Percentiles rank a stretch among this genome's conserved stretches.
phyloP scores from a whole-genome alignment of 2,329 filamentous ascomycete genomes.

The Aspergillus sp. region DNA sequence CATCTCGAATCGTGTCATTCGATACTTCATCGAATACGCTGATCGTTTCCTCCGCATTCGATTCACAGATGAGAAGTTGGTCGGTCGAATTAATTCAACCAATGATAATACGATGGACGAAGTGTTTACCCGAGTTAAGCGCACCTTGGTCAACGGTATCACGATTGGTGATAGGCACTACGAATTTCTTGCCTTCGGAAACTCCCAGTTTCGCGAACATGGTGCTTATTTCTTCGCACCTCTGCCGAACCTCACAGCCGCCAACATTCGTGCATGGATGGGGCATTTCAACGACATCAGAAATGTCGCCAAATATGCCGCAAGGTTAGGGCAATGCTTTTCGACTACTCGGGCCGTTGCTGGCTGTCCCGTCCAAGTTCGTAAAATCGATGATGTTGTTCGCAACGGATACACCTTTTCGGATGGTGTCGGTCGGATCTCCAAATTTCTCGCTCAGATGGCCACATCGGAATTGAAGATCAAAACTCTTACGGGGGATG shows the following conservation, averaged over 20 bases:
- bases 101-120: slow-evolving; percentile 56
- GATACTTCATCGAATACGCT: slow-evolving; percentile 59
- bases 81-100: slow-evolving; percentile 55
- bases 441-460: slow-evolving; percentile 64
- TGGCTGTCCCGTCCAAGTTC: slow-evolving; percentile 52
- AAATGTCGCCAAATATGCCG: slow-evolving; percentile 81
- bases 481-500: slow-evolving; percentile 43
- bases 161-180: slow-evolving; percentile 73
- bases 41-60: slow-evolving; percentile 85
- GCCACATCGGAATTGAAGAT: slow-evolving; percentile 64
- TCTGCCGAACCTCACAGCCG: slow-evolving; percentile 58
- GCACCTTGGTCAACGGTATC: slow-evolving; percentile 70
- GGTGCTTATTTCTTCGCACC: slow-evolving; percentile 89
- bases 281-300: slow-evolving; percentile 75
- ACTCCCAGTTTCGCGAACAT: slow-evolving; percentile 87
- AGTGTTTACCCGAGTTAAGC: slow-evolving; percentile 66
- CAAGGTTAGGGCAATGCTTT: slow-evolving; percentile 88
- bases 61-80: slow-evolving; percentile 72
- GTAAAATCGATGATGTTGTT: slow-evolving; percentile 62
- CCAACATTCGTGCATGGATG: slow-evolving; percentile 78
- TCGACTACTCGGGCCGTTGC: slow-evolving; percentile 77
- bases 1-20: slow-evolving; percentile 77
- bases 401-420: slow-evolving; percentile 68
- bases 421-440: slow-evolving; percentile 93
- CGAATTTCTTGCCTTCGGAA: slow-evolving; percentile 88